These are phyloP conservation scores for Pyronema domesticum DNA, from an alignment of 495 filamentous ascomycete species.

Conservation along the genomic window DNA sequence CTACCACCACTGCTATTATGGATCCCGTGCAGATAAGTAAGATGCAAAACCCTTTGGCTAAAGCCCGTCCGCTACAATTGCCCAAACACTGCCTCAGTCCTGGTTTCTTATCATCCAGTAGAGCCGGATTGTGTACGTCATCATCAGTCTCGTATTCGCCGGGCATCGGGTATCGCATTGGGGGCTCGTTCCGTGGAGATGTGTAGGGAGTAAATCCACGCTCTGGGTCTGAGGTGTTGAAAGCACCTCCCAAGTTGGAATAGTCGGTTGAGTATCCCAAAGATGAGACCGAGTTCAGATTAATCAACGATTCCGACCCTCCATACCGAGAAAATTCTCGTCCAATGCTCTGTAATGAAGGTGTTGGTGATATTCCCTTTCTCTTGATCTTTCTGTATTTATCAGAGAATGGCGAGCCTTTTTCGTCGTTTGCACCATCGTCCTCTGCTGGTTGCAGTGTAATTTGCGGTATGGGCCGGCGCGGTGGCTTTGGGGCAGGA, in stretches of 20 bases:
- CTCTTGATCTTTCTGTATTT: too few species aligned
- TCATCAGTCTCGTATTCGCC: slow-evolving; percentile 61
- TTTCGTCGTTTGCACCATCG: too few species aligned
- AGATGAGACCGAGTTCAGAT: background rate
- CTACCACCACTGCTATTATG: slow-evolving; percentile 6
- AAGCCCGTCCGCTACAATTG: background rate
- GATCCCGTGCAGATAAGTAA: background rate
- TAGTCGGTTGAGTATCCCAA: background rate
- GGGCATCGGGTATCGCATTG: slow-evolving; percentile 10
- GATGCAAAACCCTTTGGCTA: background rate
- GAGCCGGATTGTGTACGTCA: slow-evolving; percentile 55
- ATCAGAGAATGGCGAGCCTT: too few species aligned
- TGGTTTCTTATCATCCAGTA: slow-evolving; percentile 37
- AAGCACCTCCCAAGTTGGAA: background rate
- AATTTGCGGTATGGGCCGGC: too few species aligned
- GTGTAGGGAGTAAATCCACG: slow-evolving; percentile 13
- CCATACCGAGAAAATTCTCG: slow-evolving; percentile 3
- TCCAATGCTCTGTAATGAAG: background rate
- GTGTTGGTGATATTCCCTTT: background rate
- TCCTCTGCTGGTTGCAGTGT: too few species aligned
- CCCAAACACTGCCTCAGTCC: slow-evolving; percentile 35
- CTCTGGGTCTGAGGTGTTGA: slow-evolving; percentile 10
- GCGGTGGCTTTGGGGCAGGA: too few species aligned
- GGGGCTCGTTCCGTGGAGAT: slow-evolving; percentile 2
- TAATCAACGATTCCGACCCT: background rate